Evolutionary conservation across 805 yeast genomes (phyloP), one percentile per base, ranked within the genome.

Genomic region (Yarrowia sp.): DNA sequence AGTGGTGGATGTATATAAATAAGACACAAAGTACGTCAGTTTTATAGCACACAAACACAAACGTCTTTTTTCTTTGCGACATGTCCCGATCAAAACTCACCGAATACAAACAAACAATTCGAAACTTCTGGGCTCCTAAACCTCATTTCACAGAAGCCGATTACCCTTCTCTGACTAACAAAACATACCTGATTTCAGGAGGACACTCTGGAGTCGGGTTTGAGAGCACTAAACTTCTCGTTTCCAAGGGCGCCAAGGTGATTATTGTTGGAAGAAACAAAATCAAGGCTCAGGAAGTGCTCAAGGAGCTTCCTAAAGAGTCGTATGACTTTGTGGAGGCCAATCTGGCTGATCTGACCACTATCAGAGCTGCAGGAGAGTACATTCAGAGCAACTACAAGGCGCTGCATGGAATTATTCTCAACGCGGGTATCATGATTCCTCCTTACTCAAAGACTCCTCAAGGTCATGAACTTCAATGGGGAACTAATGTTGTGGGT

Each of bases 401-500:
- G n/a, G 7, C 8, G 28, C 45, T 42, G 3, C 31, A 42, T 6
- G 45, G 45, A 1, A 72, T 78, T 15, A 71, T 81, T 35, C 76
- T 78, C 68, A 81, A 81, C 69, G 83, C 83, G 9, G 83, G 82
- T 42, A 76, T 81, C 4, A 78, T 79, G 80, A 39, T 55, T 15
- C 79, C 80, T 1, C 79, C 81, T 7, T 60, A 51, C 0, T 68
- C 78, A 8, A 66, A 66, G 39, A 76, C 84, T 4, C 68, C 70
- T 8, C 84, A 82, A 71, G 84, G 82, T 10, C 77, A 74, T 65
- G 85, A 83, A 62, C 65, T 74, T 43, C 82, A 79, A 60, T 71
- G 81, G 43, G 86, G 83, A 6, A 77, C 79, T 17, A 83, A 83
- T 69, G 76, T 70, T 17, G 67, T 83, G 15, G 85, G 81, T 1